A percentile compares a stretch with the other conserved stretches of the same genome.
Conservation (phyloP, 2,329 filamentous ascomycete species). For the Fusarium udum region DNA sequence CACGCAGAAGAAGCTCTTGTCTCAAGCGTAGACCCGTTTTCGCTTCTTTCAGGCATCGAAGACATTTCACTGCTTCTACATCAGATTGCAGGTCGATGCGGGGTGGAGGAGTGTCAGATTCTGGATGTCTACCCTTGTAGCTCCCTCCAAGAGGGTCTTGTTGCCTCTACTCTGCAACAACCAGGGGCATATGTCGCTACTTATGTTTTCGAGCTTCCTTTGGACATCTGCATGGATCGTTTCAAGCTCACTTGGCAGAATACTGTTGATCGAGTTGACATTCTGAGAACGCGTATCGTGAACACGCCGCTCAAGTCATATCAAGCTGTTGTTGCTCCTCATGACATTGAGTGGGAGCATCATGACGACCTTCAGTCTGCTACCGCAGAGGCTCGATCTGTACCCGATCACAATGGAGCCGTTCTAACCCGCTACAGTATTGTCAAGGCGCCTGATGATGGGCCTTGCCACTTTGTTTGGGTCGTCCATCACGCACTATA, state of each 20-base stretch:
- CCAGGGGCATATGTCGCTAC: constrained; percentile 35
- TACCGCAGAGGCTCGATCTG: background rate
- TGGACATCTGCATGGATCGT: background rate
- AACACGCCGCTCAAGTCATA: constrained; percentile 30
- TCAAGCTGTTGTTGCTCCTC: constrained; percentile 25
- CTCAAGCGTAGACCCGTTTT: background rate
- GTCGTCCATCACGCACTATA: constrained; percentile 34
- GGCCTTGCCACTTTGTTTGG: constrained; percentile 27
- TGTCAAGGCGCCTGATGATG: background rate
- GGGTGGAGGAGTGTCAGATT: constrained; percentile 6
- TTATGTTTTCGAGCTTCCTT: constrained; percentile 31
- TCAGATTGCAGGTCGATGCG: constrained; percentile 21
- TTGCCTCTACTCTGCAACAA: constrained; percentile 28
- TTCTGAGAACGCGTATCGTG: constrained; percentile 40
- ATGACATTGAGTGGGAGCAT: constrained; percentile 17
- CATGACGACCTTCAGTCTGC: background rate
- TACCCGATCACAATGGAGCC: constrained; percentile 30
- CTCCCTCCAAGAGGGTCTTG: constrained; percentile 33
- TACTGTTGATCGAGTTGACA: constrained; percentile 26
- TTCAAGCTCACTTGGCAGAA: constrained; percentile 39
- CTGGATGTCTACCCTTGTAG: constrained; percentile 31
- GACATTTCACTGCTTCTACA: constrained; percentile 5
- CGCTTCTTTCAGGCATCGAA: background rate
- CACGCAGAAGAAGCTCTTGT: background rate
- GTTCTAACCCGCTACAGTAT: constrained; percentile 14